Base-by-base conservation (phyloP, 2,329 filamentous ascomycete species). In the Ophiostoma pallidulum region DNA sequence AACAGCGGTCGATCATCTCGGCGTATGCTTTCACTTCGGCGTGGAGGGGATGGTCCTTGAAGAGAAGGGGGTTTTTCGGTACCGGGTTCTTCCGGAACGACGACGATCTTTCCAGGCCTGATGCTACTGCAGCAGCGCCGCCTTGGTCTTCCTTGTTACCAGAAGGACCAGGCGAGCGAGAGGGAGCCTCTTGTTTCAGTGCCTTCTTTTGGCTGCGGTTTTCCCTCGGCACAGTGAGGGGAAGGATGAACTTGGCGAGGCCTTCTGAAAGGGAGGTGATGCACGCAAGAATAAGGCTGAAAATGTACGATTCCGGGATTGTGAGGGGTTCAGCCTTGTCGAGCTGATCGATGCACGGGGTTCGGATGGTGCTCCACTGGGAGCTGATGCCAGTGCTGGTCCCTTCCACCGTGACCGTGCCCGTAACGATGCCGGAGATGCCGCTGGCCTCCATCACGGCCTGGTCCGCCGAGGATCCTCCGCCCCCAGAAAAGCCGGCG, bases 271-370 rank as follows among this genome's bases (percentile, higher is more conserved):
- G 77, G 1, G 82, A 88, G 38, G 86, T 91, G 51, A 98, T 84
- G 59, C 91, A 97, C 3, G 86, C 84, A 36, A 98, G 68, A 1
- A 91, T 86, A 41, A 98, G 71, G 53, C 85, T 88, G 65, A 96
- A 97, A 8, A 95, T 76, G 59, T 98, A 98, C 0, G 92, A 95
- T 52, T 96, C 91, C 0, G 92, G 92, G 19, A 94, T 77, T 0
- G 71, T 58, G 4, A 91, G 89, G 0, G 91, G 77, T 41, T 95
- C 90, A 0, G 80, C 78, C 63, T 97, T 98, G 66, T 98, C 92
- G 18, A 97, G 77, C 54, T 95, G 87, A 57, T 98, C 92, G 52
- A 97, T 87, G 59, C 88, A 95, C 5, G 89, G 84, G 10, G 89
- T 84, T 42, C 88, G 79, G 52, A 95, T 77, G 12, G 83, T 77